Evolutionary conservation across 2,329 filamentous ascomycete genomes (phyloP).

Genomic region (Colletotrichum noveboracense): DNA sequence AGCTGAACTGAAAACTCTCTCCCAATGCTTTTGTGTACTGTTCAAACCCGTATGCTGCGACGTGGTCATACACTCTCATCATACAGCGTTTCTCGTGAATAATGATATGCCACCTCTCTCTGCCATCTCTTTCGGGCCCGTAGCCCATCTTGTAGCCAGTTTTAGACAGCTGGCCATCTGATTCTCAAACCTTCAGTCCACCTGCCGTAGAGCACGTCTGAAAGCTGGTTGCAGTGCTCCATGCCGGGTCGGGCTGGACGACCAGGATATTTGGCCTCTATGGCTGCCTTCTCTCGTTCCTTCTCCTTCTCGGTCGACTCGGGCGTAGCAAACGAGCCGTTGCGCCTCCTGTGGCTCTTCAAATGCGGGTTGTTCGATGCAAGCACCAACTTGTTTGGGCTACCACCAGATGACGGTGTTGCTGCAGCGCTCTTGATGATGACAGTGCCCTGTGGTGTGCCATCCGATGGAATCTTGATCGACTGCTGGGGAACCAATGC

Average conservation of each 20-base stretch:
- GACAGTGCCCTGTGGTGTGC: constrained; percentile 60
- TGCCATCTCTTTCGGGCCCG: neutral
- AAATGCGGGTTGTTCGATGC: constrained; percentile 86
- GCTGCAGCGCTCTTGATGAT: constrained; percentile 56
- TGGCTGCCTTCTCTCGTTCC: constrained; percentile 51
- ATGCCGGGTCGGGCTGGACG: constrained; percentile 70
- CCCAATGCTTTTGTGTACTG: constrained; percentile 23
- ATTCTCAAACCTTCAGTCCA: constrained; percentile 86
- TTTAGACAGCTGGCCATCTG: constrained; percentile 63
- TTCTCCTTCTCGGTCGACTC: constrained; percentile 46
- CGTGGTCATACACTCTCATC: constrained; percentile 22
- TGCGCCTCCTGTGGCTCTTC: constrained; percentile 75
- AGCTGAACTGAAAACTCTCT: neutral
- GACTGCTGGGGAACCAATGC: constrained; percentile 47
- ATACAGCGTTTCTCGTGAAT: constrained; percentile 21
- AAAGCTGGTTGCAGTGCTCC: constrained; percentile 90
- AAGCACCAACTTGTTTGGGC: constrained; percentile 72
- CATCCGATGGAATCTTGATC: constrained; percentile 46
- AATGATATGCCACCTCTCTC: neutral
- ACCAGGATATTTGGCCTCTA: constrained; percentile 61
- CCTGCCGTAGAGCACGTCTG: constrained; percentile 87
- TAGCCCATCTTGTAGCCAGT: neutral
- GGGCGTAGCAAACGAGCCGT: constrained; percentile 45
- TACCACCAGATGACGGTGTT: constrained; percentile 29
- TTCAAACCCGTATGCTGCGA: constrained; percentile 18